Conservation (phyloP, 2,329 filamentous ascomycete species). For the Oidium heveae region DNA sequence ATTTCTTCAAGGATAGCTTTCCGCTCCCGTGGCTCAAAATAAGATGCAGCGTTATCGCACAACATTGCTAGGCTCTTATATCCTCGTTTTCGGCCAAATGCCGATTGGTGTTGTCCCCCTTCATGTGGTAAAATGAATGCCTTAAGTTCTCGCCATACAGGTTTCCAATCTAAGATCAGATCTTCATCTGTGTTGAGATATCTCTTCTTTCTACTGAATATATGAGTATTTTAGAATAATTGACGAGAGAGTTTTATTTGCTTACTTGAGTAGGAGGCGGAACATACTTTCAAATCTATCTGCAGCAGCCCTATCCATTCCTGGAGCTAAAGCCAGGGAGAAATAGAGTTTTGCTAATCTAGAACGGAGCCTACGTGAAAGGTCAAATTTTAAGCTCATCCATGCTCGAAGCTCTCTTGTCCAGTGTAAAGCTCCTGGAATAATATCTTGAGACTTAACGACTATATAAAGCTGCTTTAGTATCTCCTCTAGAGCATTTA, state of each 20-base stretch:
- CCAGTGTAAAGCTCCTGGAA: conserved; percentile 85
- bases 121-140: conserved; percentile 70
- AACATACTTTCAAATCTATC: conserved; percentile 96
- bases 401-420: conserved; percentile 87
- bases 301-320: conserved; percentile 54
- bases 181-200: conserved; percentile 82
- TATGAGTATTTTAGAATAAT: background rate
- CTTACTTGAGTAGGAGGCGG: conserved; percentile 77
- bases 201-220: conserved; percentile 50
- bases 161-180: conserved; percentile 76
- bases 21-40: conserved; percentile 74
- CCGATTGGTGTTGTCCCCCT: conserved; percentile 35
- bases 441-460: conserved; percentile 79
- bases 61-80: conserved; percentile 57
- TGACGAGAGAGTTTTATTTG: conserved; percentile 4
- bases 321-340: conserved; percentile 72
- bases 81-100: conserved; percentile 24
- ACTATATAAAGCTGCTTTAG: conserved; percentile 84
- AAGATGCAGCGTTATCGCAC: conserved; percentile 70
- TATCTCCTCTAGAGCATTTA: conserved; percentile 62
- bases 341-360: conserved; percentile 82
- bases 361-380: conserved; percentile 59
- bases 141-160: conserved; percentile 81
- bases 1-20: conserved; percentile 61
- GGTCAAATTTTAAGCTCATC: conserved; percentile 93